Percentiles rank a stretch among this genome's conserved stretches.
These are phyloP conservation scores for Zychaea mexicana DNA, from an alignment of 371 early-diverging fungal genomes.

Conservation along the genomic window DNA sequence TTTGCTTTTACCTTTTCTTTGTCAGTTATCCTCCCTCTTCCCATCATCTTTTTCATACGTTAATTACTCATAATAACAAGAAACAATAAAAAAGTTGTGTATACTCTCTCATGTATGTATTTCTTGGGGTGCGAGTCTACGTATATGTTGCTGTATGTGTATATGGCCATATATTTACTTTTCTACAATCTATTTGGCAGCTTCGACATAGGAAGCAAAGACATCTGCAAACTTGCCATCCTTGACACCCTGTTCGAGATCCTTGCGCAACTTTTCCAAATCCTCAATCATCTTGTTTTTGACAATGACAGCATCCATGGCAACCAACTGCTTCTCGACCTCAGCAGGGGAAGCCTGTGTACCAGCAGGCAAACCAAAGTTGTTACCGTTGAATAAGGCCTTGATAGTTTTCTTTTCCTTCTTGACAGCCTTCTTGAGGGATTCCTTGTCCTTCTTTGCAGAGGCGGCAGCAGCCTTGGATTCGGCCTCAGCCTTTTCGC, in stretches of 20 bases:
- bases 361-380: constrained; percentile 73
- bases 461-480: constrained; percentile 64
- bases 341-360: constrained; percentile 55
- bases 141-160: background rate
- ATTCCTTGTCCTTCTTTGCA: constrained; percentile 75
- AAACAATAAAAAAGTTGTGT: too few species aligned
- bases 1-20: constrained; percentile 1
- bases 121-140: too few species aligned
- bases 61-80: too few species aligned
- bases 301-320: constrained; percentile 72
- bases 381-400: constrained; percentile 76
- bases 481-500: constrained; percentile 61
- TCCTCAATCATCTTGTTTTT: constrained; percentile 65
- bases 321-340: constrained; percentile 64
- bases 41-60: too few species aligned
- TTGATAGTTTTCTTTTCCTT: constrained; percentile 93
- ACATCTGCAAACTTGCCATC: constrained; percentile 57
- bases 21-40: too few species aligned
- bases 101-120: too few species aligned
- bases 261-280: constrained; percentile 56
- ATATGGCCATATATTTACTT: background rate
- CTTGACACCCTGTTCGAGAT: constrained; percentile 58
- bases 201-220: constrained; percentile 46
- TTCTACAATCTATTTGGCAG: constrained; percentile 19
- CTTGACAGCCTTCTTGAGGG: constrained; percentile 79